Percentiles rank a stretch among this genome's conserved stretches.
phyloP scores from a whole-genome alignment of 805 yeast genomes.

The Huiozyma naganishii region DNA sequence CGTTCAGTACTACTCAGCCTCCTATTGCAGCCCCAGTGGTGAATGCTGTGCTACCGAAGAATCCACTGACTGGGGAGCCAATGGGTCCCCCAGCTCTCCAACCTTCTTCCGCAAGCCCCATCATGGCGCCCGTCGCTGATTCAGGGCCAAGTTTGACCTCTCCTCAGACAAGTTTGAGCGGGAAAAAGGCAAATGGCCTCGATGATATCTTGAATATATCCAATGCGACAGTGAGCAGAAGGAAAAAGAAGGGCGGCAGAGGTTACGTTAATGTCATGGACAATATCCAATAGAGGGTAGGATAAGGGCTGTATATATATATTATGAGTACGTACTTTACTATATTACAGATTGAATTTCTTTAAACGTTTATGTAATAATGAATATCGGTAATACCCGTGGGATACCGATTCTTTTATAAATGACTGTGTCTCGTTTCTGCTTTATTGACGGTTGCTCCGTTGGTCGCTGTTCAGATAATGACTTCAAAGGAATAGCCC shows the following conservation, averaged over 20 bases:
- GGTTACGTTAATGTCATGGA: conserved; percentile 63
- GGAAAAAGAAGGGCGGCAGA: conserved; percentile 35
- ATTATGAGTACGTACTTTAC: too few relatives aligned
- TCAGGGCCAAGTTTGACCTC: conserved; percentile 10
- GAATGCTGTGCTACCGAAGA: conserved; percentile 21
- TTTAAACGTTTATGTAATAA: too few relatives aligned
- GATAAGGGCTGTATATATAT: too few relatives aligned
- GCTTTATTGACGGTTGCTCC: neutral
- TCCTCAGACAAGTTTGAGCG: conserved; percentile 19
- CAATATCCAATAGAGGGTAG: conserved; percentile 3
- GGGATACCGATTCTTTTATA: neutral
- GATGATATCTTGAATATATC: conserved; percentile 37
- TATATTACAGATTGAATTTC: too few relatives aligned
- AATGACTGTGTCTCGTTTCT: neutral
- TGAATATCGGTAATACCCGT: neutral
- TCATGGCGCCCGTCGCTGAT: conserved; percentile 6
- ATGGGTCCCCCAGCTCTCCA: conserved; percentile 6
- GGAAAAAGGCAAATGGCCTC: conserved; percentile 32
- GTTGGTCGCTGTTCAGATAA: neutral
- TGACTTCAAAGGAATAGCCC: too few relatives aligned
- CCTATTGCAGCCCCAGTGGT: conserved; percentile 12
- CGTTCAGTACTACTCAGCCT: conserved; percentile 8
- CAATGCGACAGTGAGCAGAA: conserved; percentile 22
- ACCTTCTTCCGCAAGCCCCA: conserved; percentile 9
- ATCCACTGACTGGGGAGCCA: conserved; percentile 28